Conservation (phyloP, 768 basidiomycete genomes). For the Russula sp. region DNA sequence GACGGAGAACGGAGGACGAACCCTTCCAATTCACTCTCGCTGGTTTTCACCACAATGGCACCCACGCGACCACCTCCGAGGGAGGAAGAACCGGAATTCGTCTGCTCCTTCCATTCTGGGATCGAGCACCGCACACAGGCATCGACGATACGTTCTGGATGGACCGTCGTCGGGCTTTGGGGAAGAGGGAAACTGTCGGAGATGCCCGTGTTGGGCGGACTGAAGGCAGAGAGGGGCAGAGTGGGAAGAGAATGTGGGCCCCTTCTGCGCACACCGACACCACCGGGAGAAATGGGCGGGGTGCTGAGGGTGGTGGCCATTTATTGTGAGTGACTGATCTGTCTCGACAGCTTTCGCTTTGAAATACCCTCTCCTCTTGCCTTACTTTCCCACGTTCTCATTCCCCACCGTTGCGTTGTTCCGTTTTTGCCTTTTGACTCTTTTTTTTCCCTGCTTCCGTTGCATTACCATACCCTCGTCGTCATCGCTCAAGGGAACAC, state of each 20-base stretch:
- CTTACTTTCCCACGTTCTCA: not conserved
- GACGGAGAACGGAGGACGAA: constrained; percentile 38
- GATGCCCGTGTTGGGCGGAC: constrained; percentile 63
- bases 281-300: constrained; percentile 43
- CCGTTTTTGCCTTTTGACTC: no score
- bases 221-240: constrained; percentile 74
- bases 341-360: not conserved
- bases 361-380: not conserved
- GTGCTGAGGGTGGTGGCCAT: constrained; percentile 22
- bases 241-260: constrained; percentile 63
- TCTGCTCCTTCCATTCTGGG: constrained; percentile 53
- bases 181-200: constrained; percentile 66
- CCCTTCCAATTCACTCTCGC: constrained; percentile 40
- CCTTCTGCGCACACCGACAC: constrained; percentile 53
- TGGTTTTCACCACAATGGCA: constrained; percentile 47
- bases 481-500: no score
- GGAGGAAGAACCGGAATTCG: constrained; percentile 41
- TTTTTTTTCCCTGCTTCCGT: no score
- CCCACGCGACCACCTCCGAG: constrained; percentile 45
- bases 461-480: no score
- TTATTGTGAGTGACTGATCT: not conserved
- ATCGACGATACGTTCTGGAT: constrained; percentile 65
- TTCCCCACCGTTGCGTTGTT: no score
- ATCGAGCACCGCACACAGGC: constrained; percentile 54
- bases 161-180: constrained; percentile 62